Conservation (phyloP, 164 flowering plant genomes). For the Dillenia suffruticosa region DNA sequence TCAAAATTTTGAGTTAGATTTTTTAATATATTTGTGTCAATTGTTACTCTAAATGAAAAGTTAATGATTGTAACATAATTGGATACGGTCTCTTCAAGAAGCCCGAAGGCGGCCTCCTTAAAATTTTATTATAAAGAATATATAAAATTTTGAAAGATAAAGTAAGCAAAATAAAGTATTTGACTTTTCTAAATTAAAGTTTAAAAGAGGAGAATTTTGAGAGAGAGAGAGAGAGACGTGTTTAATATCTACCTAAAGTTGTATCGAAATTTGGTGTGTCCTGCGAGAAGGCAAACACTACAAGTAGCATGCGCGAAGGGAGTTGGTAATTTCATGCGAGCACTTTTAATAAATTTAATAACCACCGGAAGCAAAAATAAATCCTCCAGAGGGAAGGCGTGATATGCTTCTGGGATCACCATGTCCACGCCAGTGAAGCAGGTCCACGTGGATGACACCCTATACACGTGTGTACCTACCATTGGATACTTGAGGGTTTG, state of each 20-base stretch:
- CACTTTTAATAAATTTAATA: not conserved
- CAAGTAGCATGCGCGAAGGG: conserved; percentile 7
- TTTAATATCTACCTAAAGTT: not conserved
- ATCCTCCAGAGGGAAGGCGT: conserved; percentile 2
- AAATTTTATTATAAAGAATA: too few species aligned
- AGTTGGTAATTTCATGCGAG: conserved; percentile 3
- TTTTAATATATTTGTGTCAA: too few species aligned
- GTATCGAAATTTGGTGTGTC: not conserved
- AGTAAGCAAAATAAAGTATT: too few species aligned
- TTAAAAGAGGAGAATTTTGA: not conserved
- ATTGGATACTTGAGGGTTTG: not conserved
- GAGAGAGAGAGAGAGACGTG: not conserved
- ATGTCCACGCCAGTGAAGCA: not conserved
- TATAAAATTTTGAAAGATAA: too few species aligned
- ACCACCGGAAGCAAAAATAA: not conserved
- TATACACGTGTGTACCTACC: not conserved
- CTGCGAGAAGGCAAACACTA: not conserved
- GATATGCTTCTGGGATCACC: not conserved
- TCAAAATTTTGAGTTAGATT: too few species aligned
- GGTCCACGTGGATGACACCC: not conserved
- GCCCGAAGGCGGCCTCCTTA: too few species aligned
- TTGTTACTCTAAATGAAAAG: too few species aligned
- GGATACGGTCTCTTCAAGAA: too few species aligned
- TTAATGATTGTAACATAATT: too few species aligned
- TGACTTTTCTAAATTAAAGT: too few species aligned